A percentile compares a stretch with the other conserved stretches of the same genome.
Evolutionary conservation across 805 yeast species (phyloP).

Genomic region (Saccharomycopsis sp.): DNA sequence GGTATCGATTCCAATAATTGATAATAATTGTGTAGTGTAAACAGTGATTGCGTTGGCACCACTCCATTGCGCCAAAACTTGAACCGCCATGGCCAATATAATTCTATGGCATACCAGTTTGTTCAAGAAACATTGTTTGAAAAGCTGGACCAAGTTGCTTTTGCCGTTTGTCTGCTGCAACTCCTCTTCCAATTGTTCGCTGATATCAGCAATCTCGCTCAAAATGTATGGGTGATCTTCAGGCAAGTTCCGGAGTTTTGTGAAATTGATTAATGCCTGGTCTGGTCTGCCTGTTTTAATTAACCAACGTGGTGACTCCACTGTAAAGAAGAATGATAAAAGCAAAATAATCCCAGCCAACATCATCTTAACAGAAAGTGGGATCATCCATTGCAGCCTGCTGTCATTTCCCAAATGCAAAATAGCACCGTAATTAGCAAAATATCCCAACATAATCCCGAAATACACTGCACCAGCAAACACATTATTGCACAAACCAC

Average conservation of each 20-base stretch:
- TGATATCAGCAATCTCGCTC: slow-evolving; percentile 37
- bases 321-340: slow-evolving; percentile 53
- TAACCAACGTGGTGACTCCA: slow-evolving; percentile 68
- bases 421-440: slow-evolving; percentile 57
- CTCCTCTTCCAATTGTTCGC: slow-evolving; percentile 1
- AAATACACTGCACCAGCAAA: slow-evolving; percentile 68
- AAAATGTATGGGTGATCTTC: slow-evolving; percentile 32
- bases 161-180: slow-evolving; percentile 29
- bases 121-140: slow-evolving; percentile 29
- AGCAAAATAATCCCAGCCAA: slow-evolving; percentile 52
- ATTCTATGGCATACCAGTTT: slow-evolving; percentile 36
- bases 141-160: slow-evolving; percentile 39
- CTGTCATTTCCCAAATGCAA: slow-evolving; percentile 34
- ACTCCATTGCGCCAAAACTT: slow-evolving; percentile 53
- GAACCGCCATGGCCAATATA: slow-evolving; percentile 33
- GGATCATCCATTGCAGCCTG: slow-evolving; percentile 55
- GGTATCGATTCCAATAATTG: slow-evolving; percentile 32
- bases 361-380: slow-evolving; percentile 59
- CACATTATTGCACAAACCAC: slow-evolving; percentile 69
- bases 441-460: slow-evolving; percentile 61
- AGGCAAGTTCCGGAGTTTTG: slow-evolving; percentile 43
- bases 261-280: slow-evolving; percentile 46
- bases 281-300: slow-evolving; percentile 46
- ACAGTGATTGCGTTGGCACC: slow-evolving; percentile 58
- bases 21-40: slow-evolving; percentile 43